Conservation (phyloP, 352 stramenopile genomes). For the Halophytophthora polymorphica region DNA sequence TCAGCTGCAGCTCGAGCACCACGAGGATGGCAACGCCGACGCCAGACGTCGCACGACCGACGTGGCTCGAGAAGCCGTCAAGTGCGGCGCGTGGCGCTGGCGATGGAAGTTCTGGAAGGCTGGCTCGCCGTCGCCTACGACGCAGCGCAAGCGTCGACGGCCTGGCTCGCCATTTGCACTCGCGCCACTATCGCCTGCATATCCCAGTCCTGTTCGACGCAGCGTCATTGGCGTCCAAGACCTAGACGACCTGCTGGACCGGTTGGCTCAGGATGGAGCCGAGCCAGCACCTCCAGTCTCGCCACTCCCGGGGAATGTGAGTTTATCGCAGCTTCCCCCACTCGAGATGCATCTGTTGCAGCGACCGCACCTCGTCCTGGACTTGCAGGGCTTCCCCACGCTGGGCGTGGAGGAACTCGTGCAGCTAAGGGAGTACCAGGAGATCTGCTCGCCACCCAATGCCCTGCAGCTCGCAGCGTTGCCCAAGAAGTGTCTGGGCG, state of each 20-base stretch:
- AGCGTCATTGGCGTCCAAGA: slow-evolving; percentile 1
- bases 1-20: slow-evolving; percentile 15
- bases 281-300: neutral
- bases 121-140: slow-evolving; percentile 1
- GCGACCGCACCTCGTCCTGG: slow-evolving; percentile 40
- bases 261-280: slow-evolving; percentile 8
- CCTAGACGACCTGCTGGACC: slow-evolving; percentile 10
- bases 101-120: slow-evolving; percentile 26
- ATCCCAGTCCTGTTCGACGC: slow-evolving; percentile 5
- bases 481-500: slow-evolving; percentile 41
- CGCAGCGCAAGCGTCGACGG: slow-evolving; percentile 12
- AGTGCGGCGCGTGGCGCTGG: slow-evolving; percentile 11
- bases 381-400: slow-evolving; percentile 14
- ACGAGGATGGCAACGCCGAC: slow-evolving; percentile 24
- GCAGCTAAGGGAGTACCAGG: slow-evolving; percentile 36
- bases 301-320: slow-evolving; percentile 3
- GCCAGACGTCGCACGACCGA: neutral
- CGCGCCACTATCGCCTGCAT: slow-evolving; percentile 7
- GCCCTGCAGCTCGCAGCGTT: slow-evolving; percentile 41
- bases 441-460: slow-evolving; percentile 16
- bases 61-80: slow-evolving; percentile 7
- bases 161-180: slow-evolving; percentile 11
- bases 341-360: slow-evolving; percentile 41
- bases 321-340: slow-evolving; percentile 20
- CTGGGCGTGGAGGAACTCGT: slow-evolving; percentile 49